These are phyloP conservation scores for Hebeloma cylindrosporum DNA, from an alignment of 768 basidiomycete genomes.

Conservation along the genomic window DNA sequence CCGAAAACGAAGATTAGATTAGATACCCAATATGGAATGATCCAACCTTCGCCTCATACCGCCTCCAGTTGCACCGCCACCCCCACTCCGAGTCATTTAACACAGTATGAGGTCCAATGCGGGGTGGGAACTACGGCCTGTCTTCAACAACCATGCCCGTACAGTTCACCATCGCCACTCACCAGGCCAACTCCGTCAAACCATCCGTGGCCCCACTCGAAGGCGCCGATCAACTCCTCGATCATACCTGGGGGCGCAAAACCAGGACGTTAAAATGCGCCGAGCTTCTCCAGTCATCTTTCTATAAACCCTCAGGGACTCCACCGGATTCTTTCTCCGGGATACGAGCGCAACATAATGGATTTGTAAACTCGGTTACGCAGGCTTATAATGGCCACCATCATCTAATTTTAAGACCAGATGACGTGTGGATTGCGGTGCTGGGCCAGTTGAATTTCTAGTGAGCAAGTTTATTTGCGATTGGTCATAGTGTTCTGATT, in stretches of 20 bases:
- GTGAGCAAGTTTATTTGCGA: slow-evolving; percentile 20
- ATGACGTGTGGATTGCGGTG: slow-evolving; percentile 47
- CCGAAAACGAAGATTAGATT: no score
- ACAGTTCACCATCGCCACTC: no score
- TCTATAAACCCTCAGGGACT: neutral
- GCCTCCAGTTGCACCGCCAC: no score
- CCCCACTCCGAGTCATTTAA: no score
- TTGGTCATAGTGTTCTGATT: neutral
- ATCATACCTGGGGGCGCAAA: neutral
- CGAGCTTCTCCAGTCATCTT: slow-evolving; percentile 8
- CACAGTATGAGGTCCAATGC: no score
- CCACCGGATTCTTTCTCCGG: no score
- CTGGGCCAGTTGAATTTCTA: slow-evolving; percentile 36
- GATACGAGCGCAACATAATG: slow-evolving; percentile 20
- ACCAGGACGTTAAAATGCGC: neutral
- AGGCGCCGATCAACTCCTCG: slow-evolving; percentile 1
- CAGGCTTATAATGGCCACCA: slow-evolving; percentile 31
- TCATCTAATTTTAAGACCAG: slow-evolving; percentile 27
- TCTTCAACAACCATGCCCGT: no score
- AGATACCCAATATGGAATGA: no score
- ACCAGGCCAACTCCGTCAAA: no score
- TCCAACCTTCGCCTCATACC: no score
- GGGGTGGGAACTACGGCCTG: no score
- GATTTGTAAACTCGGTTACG: slow-evolving; percentile 30
- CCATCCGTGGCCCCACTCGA: no score